phyloP scores from a whole-genome alignment of 2,329 filamentous ascomycete genomes.

The Emericellopsis cladophorae region DNA sequence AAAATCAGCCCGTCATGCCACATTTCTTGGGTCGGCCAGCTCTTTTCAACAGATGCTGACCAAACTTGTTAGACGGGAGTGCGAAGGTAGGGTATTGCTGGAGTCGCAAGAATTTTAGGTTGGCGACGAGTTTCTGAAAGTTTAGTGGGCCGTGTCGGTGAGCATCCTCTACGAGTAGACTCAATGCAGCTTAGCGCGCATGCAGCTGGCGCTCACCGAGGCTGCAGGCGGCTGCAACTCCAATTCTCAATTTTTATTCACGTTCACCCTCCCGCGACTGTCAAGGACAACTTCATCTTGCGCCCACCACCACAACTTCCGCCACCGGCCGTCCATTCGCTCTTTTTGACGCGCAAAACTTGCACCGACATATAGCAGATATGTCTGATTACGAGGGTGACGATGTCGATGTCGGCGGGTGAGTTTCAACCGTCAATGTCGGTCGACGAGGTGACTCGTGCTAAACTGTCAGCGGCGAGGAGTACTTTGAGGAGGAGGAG shows the following conservation, averaged over 20 bases:
- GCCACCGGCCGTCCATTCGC: neutral
- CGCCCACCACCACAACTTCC: neutral
- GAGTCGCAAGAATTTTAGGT: too few relatives aligned
- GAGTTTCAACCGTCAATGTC: constrained; percentile 16
- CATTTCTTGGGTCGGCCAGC: too few relatives aligned
- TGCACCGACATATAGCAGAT: constrained; percentile 5
- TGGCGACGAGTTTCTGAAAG: too few relatives aligned
- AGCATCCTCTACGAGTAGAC: too few relatives aligned
- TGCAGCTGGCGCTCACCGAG: too few relatives aligned
- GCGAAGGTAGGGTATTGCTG: too few relatives aligned
- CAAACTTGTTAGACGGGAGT: too few relatives aligned
- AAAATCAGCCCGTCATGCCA: too few relatives aligned
- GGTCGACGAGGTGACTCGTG: neutral
- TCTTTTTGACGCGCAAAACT: neutral
- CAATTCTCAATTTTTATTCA: too few relatives aligned
- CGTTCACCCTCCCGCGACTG: neutral
- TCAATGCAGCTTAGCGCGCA: too few relatives aligned
- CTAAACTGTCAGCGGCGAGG: constrained; percentile 41
- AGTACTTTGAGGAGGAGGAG: constrained; percentile 61
- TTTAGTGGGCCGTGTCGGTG: too few relatives aligned
- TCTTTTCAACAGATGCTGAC: too few relatives aligned
- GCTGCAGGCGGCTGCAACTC: neutral
- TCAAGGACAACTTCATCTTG: neutral
- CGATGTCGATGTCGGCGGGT: constrained; percentile 45
- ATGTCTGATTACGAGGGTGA: constrained; percentile 64